These are phyloP conservation scores for Mollisiaceae sp. DNA, from an alignment of 2,329 filamentous ascomycete species.

Conservation along the genomic window DNA sequence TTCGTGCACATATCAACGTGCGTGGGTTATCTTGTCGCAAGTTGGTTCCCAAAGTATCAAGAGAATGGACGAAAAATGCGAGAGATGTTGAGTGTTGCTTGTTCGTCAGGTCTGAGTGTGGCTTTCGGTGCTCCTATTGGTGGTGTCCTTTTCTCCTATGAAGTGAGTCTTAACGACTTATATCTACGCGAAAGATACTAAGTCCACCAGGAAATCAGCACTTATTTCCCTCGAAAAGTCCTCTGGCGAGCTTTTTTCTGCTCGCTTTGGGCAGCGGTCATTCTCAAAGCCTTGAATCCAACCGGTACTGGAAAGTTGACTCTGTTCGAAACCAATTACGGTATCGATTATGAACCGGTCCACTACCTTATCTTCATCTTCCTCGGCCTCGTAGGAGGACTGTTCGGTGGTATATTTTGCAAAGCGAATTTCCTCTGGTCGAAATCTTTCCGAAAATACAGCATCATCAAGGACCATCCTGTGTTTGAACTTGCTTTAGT, in stretches of 20 bases:
- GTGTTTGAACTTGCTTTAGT: conserved; percentile 61
- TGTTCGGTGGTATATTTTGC: conserved; percentile 65
- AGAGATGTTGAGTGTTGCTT: conserved; percentile 62
- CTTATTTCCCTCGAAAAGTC: conserved; percentile 63
- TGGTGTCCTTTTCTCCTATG: conserved; percentile 64
- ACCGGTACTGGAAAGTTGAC: conserved; percentile 64
- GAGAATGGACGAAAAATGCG: conserved; percentile 62
- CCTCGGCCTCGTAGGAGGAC: conserved; percentile 60
- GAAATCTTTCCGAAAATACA: conserved; percentile 56
- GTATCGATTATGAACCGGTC: conserved; percentile 56
- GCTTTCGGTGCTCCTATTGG: conserved; percentile 67
- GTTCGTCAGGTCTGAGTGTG: conserved; percentile 60
- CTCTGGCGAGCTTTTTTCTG: conserved; percentile 65
- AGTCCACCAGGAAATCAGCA: conserved; percentile 56
- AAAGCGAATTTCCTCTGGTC: conserved; percentile 62
- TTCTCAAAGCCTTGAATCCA: conserved; percentile 62
- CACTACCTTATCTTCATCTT: conserved; percentile 63
- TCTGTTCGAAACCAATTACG: conserved; percentile 65
- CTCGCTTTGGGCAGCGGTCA: conserved; percentile 59
- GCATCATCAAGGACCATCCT: conserved; percentile 58
- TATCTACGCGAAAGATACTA: not conserved
- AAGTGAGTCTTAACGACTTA: conserved; percentile 39
- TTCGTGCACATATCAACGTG: conserved; percentile 67
- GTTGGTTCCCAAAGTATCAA: conserved; percentile 59
- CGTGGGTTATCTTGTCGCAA: conserved; percentile 58